Evolutionary conservation across 1,139 yeast species (phyloP).

Genomic region (Suhomyces taliae): DNA sequence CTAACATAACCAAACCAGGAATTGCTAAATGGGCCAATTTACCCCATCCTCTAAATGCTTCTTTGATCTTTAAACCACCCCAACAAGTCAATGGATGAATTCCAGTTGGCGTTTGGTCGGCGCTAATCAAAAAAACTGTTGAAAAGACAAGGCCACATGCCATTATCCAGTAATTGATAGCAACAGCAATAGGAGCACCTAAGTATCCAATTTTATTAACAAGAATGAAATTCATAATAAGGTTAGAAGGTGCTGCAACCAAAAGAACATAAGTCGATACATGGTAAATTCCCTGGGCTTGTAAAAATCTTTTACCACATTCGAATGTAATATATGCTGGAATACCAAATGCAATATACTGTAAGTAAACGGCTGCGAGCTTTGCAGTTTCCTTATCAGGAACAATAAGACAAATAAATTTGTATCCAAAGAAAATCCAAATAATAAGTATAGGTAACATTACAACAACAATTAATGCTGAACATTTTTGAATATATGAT

Average conservation of each 20-base stretch:
- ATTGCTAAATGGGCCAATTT: slow-evolving; percentile 52
- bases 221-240: slow-evolving; percentile 47
- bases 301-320: slow-evolving; percentile 54
- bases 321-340: slow-evolving; percentile 57
- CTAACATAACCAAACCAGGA: slow-evolving; percentile 74
- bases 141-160: slow-evolving; percentile 44
- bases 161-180: slow-evolving; percentile 59
- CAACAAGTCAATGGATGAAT: slow-evolving; percentile 40
- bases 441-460: slow-evolving; percentile 50
- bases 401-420: slow-evolving; percentile 35
- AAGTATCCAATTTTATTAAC: slow-evolving; percentile 46
- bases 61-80: slow-evolving; percentile 29
- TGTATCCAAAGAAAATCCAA: slow-evolving; percentile 51
- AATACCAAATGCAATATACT: slow-evolving; percentile 51
- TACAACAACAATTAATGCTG: slow-evolving; percentile 48
- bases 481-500: slow-evolving; percentile 53
- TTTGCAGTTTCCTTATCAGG: slow-evolving; percentile 52
- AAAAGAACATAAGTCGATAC: slow-evolving; percentile 52
- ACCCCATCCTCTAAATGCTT: slow-evolving; percentile 47
- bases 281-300: slow-evolving; percentile 55
- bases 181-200: slow-evolving; percentile 62
- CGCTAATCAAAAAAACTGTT: slow-evolving; percentile 38
- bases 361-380: slow-evolving; percentile 52
- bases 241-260: slow-evolving; percentile 55
- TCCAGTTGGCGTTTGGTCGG: slow-evolving; percentile 42